Evolutionary conservation across 345 rosid species (phyloP).

Genomic region (Conringia planisiliqua): DNA sequence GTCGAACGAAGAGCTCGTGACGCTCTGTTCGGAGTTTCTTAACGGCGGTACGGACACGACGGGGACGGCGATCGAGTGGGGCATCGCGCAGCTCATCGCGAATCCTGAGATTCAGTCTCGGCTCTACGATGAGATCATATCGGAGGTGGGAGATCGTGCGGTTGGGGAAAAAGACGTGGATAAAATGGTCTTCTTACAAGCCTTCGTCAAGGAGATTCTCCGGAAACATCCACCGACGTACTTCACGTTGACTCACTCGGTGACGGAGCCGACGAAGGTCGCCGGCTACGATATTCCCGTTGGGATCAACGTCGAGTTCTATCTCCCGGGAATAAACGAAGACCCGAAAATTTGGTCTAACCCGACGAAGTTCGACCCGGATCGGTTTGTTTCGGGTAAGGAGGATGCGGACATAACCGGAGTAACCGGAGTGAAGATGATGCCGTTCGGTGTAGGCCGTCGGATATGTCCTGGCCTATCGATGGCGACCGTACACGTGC

Average conservation of each 20-base stretch:
- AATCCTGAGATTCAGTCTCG: slow-evolving; percentile 65
- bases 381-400: slow-evolving; percentile 54
- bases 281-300: slow-evolving; percentile 71
- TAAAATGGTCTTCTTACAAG: slow-evolving; percentile 58
- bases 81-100: slow-evolving; percentile 64
- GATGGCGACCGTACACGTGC: slow-evolving; percentile 76
- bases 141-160: slow-evolving; percentile 46
- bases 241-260: slow-evolving; percentile 70
- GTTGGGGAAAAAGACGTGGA: slow-evolving; percentile 71
- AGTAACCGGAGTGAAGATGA: slow-evolving; percentile 61
- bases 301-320: slow-evolving; percentile 59
- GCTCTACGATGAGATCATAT: slow-evolving; percentile 57
- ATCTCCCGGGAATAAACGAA: slow-evolving; percentile 45
- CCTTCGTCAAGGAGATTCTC: slow-evolving; percentile 66
- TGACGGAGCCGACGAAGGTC: slow-evolving; percentile 56
- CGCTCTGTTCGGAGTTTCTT: slow-evolving; percentile 80
- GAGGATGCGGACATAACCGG: slow-evolving; percentile 84
- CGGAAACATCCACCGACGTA: slow-evolving; percentile 88
- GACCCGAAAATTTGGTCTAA: slow-evolving; percentile 69
- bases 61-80: slow-evolving; percentile 87
- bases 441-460: slow-evolving; percentile 82
- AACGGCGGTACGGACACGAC: slow-evolving; percentile 94
- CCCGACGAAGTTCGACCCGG: slow-evolving; percentile 72
- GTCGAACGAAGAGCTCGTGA: slow-evolving; percentile 62
- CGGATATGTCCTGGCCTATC: slow-evolving; percentile 82